Percentiles rank a stretch among this genome's conserved stretches.
Evolutionary conservation across 2,329 filamentous ascomycete genomes (phyloP).

Genomic region (Sarocladium oryzae): DNA sequence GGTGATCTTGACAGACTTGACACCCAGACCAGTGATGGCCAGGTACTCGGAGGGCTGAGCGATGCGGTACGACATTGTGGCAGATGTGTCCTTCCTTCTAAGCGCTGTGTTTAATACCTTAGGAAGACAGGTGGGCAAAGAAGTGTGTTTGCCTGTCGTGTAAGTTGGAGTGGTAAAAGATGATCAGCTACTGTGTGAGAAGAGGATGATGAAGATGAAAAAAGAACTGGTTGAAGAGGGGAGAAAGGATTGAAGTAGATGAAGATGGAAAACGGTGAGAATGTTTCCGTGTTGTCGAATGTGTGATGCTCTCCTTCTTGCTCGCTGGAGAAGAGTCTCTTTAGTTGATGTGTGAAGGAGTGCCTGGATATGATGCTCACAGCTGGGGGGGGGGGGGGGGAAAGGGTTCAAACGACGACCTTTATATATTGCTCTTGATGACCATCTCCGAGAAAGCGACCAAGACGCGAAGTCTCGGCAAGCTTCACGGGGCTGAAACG

Average conservation of each 20-base stretch:
- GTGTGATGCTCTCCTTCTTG: background rate
- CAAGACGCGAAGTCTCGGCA: too few species aligned
- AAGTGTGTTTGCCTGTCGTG: conserved; percentile 1
- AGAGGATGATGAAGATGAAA: background rate
- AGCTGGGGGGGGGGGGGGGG: background rate
- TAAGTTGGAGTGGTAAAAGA: background rate
- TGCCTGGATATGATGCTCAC: background rate
- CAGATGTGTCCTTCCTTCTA: background rate
- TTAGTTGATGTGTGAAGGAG: background rate
- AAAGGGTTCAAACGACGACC: too few species aligned
- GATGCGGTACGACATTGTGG: conserved; percentile 56
- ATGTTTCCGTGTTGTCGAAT: too few species aligned
- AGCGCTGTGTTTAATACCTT: background rate
- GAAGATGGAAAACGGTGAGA: too few species aligned
- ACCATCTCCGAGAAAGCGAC: too few species aligned
- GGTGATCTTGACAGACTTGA: conserved; percentile 67
- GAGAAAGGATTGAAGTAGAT: background rate
- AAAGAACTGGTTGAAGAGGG: background rate
- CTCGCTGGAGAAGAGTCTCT: background rate
- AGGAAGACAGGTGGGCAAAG: background rate
- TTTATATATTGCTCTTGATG: too few species aligned
- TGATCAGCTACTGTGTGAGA: background rate
- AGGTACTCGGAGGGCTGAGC: conserved; percentile 78
- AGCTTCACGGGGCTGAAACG: too few species aligned
- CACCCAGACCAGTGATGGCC: conserved; percentile 74